A percentile compares a stretch with the other conserved stretches of the same genome.
Conservation (phyloP, 176 grass and related monocot species). For the Zea luxurians region DNA sequence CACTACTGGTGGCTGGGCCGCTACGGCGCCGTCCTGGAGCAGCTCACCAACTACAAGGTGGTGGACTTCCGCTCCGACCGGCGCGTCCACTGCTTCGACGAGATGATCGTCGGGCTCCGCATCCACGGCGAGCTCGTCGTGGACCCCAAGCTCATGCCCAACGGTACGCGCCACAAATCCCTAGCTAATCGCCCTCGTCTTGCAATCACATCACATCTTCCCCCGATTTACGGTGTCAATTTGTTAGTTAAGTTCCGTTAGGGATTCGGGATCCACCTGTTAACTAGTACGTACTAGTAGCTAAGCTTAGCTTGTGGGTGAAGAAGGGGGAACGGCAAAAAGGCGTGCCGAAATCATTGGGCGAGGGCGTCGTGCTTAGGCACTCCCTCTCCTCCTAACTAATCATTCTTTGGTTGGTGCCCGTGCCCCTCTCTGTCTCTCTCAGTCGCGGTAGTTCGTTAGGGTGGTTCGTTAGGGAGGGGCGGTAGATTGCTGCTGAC, state of each 20-base stretch:
- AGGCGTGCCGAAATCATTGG: conserved; percentile 45
- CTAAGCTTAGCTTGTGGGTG: conserved; percentile 1
- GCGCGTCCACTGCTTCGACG: conserved; percentile 86
- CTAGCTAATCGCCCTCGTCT: not conserved
- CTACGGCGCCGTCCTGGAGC: conserved; percentile 73
- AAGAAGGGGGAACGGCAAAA: conserved; percentile 16
- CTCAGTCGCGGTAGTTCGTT: conserved; percentile 1
- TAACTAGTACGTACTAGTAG: too few relatives aligned
- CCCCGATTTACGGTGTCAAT: conserved; percentile 38
- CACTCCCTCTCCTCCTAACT: not conserved
- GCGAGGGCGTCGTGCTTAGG: conserved; percentile 15
- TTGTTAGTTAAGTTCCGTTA: conserved; percentile 36
- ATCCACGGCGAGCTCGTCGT: conserved; percentile 95
- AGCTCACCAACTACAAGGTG: conserved; percentile 74
- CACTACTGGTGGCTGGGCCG: conserved; percentile 83
- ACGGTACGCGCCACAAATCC: conserved; percentile 47
- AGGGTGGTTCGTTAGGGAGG: not conserved
- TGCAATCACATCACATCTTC: not conserved
- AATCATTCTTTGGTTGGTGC: too few relatives aligned
- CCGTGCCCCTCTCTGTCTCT: too few relatives aligned
- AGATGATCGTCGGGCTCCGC: conserved; percentile 83
- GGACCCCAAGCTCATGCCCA: conserved; percentile 81
- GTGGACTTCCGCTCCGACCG: conserved; percentile 82
- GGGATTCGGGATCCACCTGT: conserved; percentile 17
- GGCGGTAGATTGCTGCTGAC: conserved; percentile 33